phyloP scores from a whole-genome alignment of 352 stramenopile species.

The Pythium oligandrum region DNA sequence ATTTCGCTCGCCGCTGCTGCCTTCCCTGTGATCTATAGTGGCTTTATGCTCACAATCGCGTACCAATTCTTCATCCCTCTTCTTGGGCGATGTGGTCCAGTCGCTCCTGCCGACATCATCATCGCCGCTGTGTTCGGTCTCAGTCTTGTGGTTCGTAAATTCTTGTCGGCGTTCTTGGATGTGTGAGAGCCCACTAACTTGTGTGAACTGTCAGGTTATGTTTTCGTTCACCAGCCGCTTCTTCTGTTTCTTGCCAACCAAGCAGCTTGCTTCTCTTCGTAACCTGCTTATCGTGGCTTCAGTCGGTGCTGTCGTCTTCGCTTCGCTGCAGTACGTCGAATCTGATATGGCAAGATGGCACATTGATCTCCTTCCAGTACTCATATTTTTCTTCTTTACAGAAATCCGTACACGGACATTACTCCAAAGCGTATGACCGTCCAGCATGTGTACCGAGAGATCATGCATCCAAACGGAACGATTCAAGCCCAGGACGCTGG shows the following conservation, averaged over 20 bases:
- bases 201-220: constrained; percentile 5
- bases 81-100: constrained; percentile 51
- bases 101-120: constrained; percentile 52
- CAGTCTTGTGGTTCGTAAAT: constrained; percentile 36
- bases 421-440: constrained; percentile 67
- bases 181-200: too few species aligned
- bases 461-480: constrained; percentile 35
- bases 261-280: constrained; percentile 33
- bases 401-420: constrained; percentile 69
- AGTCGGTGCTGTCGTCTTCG: constrained; percentile 31
- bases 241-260: constrained; percentile 59
- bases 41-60: constrained; percentile 45
- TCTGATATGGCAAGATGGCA: too few species aligned
- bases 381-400: constrained; percentile 10
- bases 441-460: constrained; percentile 62
- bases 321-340: constrained; percentile 40
- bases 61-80: constrained; percentile 77
- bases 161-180: neutral
- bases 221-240: constrained; percentile 57
- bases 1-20: constrained; percentile 43
- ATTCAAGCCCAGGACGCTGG: constrained; percentile 47
- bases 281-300: constrained; percentile 36
- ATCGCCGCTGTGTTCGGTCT: constrained; percentile 41
- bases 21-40: constrained; percentile 57
- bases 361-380: too few species aligned